Conservation (phyloP, 441 rosid species). For the Capsella rubella region DNA sequence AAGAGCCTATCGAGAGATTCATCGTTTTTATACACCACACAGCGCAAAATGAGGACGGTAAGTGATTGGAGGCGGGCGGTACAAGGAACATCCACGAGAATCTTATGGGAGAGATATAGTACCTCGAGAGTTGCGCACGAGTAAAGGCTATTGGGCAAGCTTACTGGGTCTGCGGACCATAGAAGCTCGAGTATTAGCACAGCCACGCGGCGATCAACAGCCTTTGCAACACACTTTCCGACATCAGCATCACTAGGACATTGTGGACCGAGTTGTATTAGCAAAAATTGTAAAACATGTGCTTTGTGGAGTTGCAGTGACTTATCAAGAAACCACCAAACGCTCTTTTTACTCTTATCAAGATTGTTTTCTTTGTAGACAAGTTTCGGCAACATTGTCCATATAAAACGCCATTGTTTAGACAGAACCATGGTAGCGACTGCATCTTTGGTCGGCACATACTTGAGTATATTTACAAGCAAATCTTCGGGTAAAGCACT, state of each 20-base stretch:
- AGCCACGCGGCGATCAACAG: not conserved
- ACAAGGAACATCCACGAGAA: constrained; percentile 24
- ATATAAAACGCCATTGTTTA: not conserved
- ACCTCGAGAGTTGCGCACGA: not conserved
- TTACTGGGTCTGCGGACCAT: constrained; percentile 18
- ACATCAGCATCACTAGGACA: constrained; percentile 17
- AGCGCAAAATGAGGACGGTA: rapidly evolving
- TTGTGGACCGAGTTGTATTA: not conserved
- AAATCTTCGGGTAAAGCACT: constrained; percentile 28
- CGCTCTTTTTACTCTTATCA: not conserved
- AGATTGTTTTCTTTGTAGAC: not conserved
- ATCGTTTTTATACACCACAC: not conserved
- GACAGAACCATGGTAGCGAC: constrained; percentile 13
- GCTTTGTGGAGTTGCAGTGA: constrained; percentile 1
- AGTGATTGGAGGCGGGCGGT: not conserved
- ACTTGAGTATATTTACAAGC: not conserved
- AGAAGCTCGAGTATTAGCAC: not conserved
- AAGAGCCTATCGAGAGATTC: not conserved
- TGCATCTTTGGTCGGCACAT: not conserved
- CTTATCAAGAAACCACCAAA: constrained; percentile 12
- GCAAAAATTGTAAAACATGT: not conserved
- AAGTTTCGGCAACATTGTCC: not conserved
- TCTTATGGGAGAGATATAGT: not conserved
- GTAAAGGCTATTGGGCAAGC: constrained; percentile 19
- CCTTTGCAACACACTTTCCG: not conserved